Evolutionary conservation across 1,139 yeast genomes (phyloP).

Genomic region (Maudiozyma humilis): DNA sequence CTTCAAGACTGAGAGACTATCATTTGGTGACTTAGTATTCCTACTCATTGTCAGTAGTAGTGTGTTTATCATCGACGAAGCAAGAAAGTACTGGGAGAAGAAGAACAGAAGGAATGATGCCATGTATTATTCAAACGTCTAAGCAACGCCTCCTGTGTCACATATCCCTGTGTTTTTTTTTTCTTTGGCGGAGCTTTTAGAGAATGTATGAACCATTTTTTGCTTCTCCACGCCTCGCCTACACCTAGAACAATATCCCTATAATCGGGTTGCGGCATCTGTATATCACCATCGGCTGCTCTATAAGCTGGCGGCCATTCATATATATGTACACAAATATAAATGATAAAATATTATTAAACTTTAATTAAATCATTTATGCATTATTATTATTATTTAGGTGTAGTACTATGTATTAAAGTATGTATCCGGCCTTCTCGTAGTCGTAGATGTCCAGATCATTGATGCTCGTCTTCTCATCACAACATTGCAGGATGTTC

Average conservation of each 20-base stretch:
- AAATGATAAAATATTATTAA: no score
- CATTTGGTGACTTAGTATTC: slow-evolving; percentile 56
- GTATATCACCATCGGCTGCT: no score
- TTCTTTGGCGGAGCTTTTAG: no score
- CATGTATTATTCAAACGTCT: slow-evolving; percentile 24
- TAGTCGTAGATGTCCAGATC: slow-evolving; percentile 25
- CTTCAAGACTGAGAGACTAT: slow-evolving; percentile 88
- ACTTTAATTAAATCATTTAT: background rate
- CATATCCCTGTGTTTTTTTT: no score
- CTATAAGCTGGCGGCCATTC: no score
- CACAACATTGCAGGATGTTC: slow-evolving; percentile 16
- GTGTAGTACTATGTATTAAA: background rate
- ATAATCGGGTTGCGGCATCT: background rate
- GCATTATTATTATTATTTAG: background rate
- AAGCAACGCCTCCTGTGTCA: background rate
- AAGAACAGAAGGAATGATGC: slow-evolving; percentile 15
- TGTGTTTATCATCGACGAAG: slow-evolving; percentile 80
- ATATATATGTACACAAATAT: no score
- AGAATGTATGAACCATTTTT: background rate
- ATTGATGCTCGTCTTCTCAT: slow-evolving; percentile 15
- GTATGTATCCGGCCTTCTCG: slow-evolving; percentile 20
- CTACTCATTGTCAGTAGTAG: slow-evolving; percentile 60
- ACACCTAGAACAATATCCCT: background rate
- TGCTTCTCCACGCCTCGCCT: background rate
- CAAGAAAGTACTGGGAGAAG: slow-evolving; percentile 46